These are phyloP conservation scores for Verticillium nubilum DNA, from an alignment of 2,329 filamentous ascomycete genomes.

Conservation along the genomic window DNA sequence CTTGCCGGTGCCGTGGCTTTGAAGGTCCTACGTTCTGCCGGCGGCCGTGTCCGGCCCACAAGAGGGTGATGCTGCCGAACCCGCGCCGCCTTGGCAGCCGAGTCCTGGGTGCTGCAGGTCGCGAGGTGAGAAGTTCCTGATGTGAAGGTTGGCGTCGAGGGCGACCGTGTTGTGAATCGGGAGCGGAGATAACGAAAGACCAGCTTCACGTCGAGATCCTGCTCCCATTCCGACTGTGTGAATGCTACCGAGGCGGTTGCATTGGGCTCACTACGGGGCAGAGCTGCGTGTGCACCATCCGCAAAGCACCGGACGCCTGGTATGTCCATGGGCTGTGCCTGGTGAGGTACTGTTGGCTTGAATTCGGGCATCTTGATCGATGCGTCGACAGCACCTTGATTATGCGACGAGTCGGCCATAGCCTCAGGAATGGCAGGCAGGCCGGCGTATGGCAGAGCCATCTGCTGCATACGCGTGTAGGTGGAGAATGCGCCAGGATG, in stretches of 20 bases:
- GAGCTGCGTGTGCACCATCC: slow-evolving; percentile 4
- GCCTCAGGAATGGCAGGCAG: slow-evolving; percentile 60
- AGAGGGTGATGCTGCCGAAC: slow-evolving; percentile 88
- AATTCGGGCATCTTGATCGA: slow-evolving; percentile 39
- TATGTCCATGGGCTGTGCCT: slow-evolving; percentile 29
- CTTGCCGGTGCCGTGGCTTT: slow-evolving; percentile 47
- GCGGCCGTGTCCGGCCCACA: slow-evolving; percentile 54
- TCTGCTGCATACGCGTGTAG: slow-evolving; percentile 61
- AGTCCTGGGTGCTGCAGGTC: slow-evolving; percentile 52
- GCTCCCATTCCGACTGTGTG: slow-evolving; percentile 84
- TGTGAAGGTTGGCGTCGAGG: slow-evolving; percentile 32
- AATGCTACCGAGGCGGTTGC: slow-evolving; percentile 25
- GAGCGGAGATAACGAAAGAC: slow-evolving; percentile 83
- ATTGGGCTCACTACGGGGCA: slow-evolving; percentile 4
- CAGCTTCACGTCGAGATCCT: slow-evolving; percentile 82
- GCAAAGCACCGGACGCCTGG: slow-evolving; percentile 20
- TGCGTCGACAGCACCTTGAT: slow-evolving; percentile 41
- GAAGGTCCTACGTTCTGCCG: slow-evolving; percentile 50
- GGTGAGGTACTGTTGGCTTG: slow-evolving; percentile 38
- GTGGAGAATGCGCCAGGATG: slow-evolving; percentile 87
- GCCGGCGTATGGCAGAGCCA: slow-evolving; percentile 70
- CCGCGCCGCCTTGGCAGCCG: slow-evolving; percentile 71
- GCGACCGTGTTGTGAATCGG: slow-evolving; percentile 57
- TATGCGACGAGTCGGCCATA: slow-evolving; percentile 21
- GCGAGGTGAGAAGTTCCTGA: slow-evolving; percentile 41